Evolutionary conservation across 1,284 basidiomycete species (phyloP).

Genomic region (Austroboletus niveus): DNA sequence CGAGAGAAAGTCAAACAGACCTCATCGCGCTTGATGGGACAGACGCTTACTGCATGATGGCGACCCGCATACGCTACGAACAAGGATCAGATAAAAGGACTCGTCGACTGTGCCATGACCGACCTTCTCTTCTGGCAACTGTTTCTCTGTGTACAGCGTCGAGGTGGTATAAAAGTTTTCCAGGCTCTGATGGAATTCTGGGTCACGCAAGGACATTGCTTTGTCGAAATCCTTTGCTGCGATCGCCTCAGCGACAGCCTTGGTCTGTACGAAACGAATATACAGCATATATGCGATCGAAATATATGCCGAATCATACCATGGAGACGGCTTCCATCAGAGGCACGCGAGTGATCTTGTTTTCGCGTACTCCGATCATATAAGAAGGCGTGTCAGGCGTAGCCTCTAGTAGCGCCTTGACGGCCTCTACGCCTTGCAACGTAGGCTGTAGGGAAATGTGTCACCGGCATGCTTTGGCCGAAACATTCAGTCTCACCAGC

Average conservation of each 20-base stretch:
- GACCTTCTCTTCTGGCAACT: slow-evolving; percentile 65
- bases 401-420: slow-evolving; percentile 87
- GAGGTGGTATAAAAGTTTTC: slow-evolving; percentile 82
- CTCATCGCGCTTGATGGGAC: background rate
- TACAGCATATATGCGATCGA: slow-evolving; percentile 4
- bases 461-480: background rate
- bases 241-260: slow-evolving; percentile 83
- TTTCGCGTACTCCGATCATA: slow-evolving; percentile 96
- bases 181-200: slow-evolving; percentile 88
- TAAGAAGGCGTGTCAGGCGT: slow-evolving; percentile 91
- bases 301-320: slow-evolving; percentile 41
- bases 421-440: slow-evolving; percentile 92
- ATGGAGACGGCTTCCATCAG: slow-evolving; percentile 90
- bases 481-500: slow-evolving; percentile 51
- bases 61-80: slow-evolving; percentile 77
- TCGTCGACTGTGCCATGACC: slow-evolving; percentile 1
- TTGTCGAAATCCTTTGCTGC: slow-evolving; percentile 81
- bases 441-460: slow-evolving; percentile 62
- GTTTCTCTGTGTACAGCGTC: slow-evolving; percentile 55
- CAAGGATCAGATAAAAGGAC: slow-evolving; percentile 8
- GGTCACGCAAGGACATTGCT: slow-evolving; percentile 87
- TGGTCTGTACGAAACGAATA: slow-evolving; percentile 56
- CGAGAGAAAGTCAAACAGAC: background rate
- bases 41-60: slow-evolving; percentile 83
- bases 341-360: slow-evolving; percentile 91